phyloP scores from a whole-genome alignment of 768 basidiomycete genomes.

The Leccinum longicurvipes region DNA sequence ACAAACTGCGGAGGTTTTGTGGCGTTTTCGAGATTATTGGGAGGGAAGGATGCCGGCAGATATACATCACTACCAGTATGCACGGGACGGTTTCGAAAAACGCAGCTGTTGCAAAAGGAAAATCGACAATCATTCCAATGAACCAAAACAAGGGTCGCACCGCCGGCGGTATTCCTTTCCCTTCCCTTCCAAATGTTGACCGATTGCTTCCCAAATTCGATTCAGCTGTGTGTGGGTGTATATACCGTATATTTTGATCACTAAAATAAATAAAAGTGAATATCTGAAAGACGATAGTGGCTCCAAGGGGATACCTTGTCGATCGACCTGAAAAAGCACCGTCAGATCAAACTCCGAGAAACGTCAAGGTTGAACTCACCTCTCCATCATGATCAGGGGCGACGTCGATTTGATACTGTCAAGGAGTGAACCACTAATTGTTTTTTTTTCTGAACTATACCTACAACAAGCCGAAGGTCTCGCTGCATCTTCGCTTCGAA shows the following conservation, averaged over 20 bases:
- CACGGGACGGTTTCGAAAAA: conserved; percentile 37
- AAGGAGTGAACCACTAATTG: not conserved
- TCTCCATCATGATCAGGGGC: conserved; percentile 35
- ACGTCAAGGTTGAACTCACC: conserved; percentile 15
- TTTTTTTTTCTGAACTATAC: conserved; percentile 10
- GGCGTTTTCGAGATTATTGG: conserved; percentile 27
- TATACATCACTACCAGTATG: conserved; percentile 41
- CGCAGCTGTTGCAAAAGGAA: conserved; percentile 36
- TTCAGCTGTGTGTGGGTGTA: conserved; percentile 48
- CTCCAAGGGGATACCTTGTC: conserved; percentile 32
- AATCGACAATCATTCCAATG: not conserved
- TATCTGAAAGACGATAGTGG: not conserved
- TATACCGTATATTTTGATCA: conserved; percentile 48
- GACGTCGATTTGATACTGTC: conserved; percentile 50
- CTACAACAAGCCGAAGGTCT: conserved; percentile 49
- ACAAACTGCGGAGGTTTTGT: conserved; percentile 26
- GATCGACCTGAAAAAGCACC: conserved; percentile 32
- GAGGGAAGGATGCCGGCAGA: conserved; percentile 50
- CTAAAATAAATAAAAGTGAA: conserved; percentile 27
- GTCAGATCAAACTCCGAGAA: not conserved
- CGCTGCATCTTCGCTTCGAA: conserved; percentile 67
- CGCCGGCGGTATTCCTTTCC: conserved; percentile 53
- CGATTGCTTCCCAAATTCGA: conserved; percentile 46
- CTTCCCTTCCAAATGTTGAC: conserved; percentile 38
- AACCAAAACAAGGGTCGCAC: conserved; percentile 25